phyloP scores from a whole-genome alignment of 495 filamentous ascomycete species.

The Neurospora sublineolata region DNA sequence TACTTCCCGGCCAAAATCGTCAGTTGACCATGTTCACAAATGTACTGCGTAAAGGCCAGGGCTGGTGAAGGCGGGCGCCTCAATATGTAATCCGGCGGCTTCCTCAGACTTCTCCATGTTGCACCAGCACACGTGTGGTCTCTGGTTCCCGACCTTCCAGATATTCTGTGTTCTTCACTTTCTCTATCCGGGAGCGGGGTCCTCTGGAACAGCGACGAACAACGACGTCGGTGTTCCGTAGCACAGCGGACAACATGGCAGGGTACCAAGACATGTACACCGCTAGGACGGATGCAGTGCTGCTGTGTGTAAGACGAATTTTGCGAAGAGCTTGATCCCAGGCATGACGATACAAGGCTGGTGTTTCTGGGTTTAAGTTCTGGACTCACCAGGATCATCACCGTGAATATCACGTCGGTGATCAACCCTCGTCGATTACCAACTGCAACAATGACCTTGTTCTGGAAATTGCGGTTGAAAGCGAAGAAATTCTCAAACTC shows the following conservation, averaged over 20 bases:
- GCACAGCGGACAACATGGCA: background rate
- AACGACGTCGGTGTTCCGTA: background rate
- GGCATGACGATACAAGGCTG: background rate
- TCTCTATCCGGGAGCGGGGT: background rate
- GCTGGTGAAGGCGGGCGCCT: background rate
- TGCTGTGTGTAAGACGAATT: background rate
- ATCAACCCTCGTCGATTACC: background rate
- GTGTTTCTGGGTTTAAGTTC: background rate
- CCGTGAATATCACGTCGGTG: background rate
- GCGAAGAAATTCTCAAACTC: background rate
- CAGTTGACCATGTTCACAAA: background rate
- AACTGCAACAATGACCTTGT: background rate
- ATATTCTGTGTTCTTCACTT: background rate
- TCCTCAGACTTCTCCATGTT: background rate
- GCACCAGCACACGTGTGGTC: background rate
- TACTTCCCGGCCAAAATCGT: background rate
- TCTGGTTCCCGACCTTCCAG: background rate
- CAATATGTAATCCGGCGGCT: background rate
- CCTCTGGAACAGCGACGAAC: background rate
- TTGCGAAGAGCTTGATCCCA: background rate
- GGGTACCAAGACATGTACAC: background rate
- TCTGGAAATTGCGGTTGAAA: background rate
- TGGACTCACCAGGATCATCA: background rate
- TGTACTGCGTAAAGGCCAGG: background rate
- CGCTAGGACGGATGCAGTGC: background rate